phyloP scores from a whole-genome alignment of 2,329 filamentous ascomycete genomes.

The Penicillium freii region DNA sequence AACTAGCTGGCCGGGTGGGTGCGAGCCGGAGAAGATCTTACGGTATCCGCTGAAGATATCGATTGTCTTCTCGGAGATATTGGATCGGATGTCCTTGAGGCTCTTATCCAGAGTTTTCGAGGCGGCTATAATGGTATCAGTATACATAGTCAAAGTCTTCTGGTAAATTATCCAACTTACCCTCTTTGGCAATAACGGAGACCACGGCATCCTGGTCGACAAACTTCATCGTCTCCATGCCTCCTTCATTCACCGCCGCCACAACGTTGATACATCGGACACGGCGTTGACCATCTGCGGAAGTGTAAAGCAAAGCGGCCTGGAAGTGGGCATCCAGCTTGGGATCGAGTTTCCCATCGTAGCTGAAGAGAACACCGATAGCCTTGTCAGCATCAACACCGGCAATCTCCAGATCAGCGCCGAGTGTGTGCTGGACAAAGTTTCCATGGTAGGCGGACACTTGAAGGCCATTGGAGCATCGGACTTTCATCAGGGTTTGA shows the following conservation, averaged over 20 bases:
- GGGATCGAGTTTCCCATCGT: slow-evolving; percentile 95
- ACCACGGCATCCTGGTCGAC: slow-evolving; percentile 95
- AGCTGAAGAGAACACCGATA: slow-evolving; percentile 83
- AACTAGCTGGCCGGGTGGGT: slow-evolving; percentile 88
- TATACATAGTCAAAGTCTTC: slow-evolving; percentile 3
- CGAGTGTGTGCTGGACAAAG: slow-evolving; percentile 93
- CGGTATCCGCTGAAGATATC: slow-evolving; percentile 90
- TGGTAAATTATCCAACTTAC: slow-evolving; percentile 28
- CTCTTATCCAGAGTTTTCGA: slow-evolving; percentile 74
- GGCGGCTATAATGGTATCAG: slow-evolving; percentile 55
- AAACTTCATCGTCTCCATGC: slow-evolving; percentile 82
- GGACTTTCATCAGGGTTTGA: slow-evolving; percentile 96
- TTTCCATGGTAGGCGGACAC: slow-evolving; percentile 93
- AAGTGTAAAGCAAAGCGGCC: slow-evolving; percentile 89
- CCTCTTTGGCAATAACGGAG: slow-evolving; percentile 84
- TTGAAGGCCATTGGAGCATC: slow-evolving; percentile 94
- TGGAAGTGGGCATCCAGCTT: slow-evolving; percentile 98
- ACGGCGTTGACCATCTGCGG: slow-evolving; percentile 79
- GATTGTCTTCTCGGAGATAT: slow-evolving; percentile 84
- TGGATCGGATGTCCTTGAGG: slow-evolving; percentile 80
- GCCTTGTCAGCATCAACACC: slow-evolving; percentile 92
- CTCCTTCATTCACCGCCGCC: slow-evolving; percentile 82
- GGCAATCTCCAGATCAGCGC: slow-evolving; percentile 90
- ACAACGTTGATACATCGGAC: slow-evolving; percentile 93
- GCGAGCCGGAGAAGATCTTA: slow-evolving; percentile 82